Evolutionary conservation across 73 alveolate genomes (phyloP).

Genomic region (Blepharisma japonicum): DNA sequence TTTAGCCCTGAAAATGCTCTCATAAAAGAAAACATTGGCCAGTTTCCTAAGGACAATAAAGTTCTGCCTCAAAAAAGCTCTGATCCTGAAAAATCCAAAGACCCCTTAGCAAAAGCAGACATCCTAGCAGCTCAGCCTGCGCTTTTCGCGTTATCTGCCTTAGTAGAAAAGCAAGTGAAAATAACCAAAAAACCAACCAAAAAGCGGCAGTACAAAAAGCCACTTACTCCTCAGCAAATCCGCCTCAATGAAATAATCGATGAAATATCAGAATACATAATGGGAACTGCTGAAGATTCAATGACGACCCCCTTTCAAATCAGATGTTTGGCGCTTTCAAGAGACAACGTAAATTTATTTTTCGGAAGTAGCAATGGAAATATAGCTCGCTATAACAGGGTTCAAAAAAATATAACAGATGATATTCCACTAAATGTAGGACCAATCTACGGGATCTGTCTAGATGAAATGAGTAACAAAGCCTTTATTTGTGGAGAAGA

Average conservation of each 20-base stretch:
- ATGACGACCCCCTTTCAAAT: conserved; percentile 11
- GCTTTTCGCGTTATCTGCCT: no score
- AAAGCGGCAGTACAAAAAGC: not conserved
- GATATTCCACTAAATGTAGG: conserved; percentile 21
- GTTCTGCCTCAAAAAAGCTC: no score
- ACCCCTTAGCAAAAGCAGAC: no score
- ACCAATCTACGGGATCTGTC: not conserved
- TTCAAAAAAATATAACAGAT: not conserved
- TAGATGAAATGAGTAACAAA: not conserved
- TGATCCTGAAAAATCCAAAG: no score
- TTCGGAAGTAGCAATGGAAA: conserved; percentile 13
- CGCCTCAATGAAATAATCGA: not conserved
- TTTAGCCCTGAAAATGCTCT: no score
- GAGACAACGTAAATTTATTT: not conserved
- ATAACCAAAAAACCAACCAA: not conserved
- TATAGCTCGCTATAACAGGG: not conserved
- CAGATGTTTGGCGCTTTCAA: not conserved
- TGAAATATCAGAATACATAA: not conserved
- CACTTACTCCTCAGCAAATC: not conserved
- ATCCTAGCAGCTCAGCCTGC: no score
- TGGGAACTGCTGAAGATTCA: not conserved
- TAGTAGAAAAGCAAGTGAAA: no score
- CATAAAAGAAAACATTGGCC: no score
- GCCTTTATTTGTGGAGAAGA: conserved; percentile 17
- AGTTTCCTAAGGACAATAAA: no score